Evolutionary conservation across 306 rosid genomes (phyloP).

Genomic region (Inga oerstediana): DNA sequence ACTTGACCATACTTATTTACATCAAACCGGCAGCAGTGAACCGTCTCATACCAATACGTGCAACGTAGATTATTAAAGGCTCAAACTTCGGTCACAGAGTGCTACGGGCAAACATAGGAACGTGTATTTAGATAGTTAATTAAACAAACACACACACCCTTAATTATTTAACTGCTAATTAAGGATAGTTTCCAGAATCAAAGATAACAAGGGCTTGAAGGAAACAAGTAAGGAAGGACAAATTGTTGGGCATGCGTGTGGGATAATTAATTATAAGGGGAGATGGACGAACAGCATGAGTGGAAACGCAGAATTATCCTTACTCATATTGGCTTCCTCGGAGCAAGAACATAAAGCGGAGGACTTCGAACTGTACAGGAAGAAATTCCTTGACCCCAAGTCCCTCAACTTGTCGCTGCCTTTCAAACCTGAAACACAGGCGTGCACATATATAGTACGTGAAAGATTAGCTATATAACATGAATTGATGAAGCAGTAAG

Average conservation of each 20-base stretch:
- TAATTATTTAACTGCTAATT: background rate
- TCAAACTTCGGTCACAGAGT: background rate
- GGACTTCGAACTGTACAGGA: slow-evolving; percentile 49
- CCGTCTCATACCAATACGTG: too few species aligned
- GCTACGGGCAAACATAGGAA: background rate
- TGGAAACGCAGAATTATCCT: slow-evolving; percentile 32
- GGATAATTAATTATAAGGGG: slow-evolving; percentile 22
- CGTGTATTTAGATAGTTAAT: background rate
- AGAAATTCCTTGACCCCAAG: slow-evolving; percentile 70
- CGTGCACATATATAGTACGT: background rate
- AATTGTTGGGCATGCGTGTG: background rate
- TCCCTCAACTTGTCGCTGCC: slow-evolving; percentile 52
- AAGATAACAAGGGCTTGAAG: background rate
- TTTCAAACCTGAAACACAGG: slow-evolving; percentile 55
- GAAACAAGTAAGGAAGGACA: background rate
- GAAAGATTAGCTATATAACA: background rate
- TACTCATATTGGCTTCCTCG: slow-evolving; percentile 26
- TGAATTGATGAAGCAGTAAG: background rate
- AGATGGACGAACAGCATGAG: slow-evolving; percentile 40
- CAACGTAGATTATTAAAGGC: background rate
- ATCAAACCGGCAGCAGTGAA: too few species aligned
- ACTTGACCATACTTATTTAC: too few species aligned
- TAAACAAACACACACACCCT: too few species aligned
- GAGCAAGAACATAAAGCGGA: slow-evolving; percentile 1
- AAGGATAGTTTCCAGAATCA: background rate